These are phyloP conservation scores for Mikania micrantha DNA, from an alignment of 129 eudicot species.

Conservation along the genomic window DNA sequence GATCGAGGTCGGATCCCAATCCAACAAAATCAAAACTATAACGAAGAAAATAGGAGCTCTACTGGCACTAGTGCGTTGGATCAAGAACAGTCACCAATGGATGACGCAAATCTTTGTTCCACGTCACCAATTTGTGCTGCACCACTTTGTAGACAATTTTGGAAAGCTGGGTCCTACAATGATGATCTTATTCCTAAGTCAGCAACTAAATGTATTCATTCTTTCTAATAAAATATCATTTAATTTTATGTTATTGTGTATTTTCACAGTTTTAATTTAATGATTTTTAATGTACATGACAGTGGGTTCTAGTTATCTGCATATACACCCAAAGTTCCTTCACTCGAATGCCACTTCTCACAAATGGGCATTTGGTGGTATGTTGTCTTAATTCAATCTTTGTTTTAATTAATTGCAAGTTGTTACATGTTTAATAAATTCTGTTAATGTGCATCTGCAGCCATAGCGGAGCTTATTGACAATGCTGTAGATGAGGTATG, in stretches of 20 bases:
- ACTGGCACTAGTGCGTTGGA: constrained; percentile 36
- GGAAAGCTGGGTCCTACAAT: constrained; percentile 88
- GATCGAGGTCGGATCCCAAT: constrained; percentile 1
- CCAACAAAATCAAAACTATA: constrained; percentile 22
- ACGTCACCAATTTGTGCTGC: constrained; percentile 64
- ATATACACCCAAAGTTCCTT: constrained; percentile 58
- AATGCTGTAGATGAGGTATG: constrained; percentile 70
- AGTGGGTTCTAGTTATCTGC: constrained; percentile 45
- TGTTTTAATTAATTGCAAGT: background rate
- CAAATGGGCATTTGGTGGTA: constrained; percentile 81
- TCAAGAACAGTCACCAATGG: constrained; percentile 42
- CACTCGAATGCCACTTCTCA: constrained; percentile 79
- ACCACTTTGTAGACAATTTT: constrained; percentile 82
- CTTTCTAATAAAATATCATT: background rate
- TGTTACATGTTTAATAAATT: constrained; percentile 7
- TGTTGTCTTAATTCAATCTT: constrained; percentile 7
- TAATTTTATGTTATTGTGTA: background rate
- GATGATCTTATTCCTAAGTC: constrained; percentile 44
- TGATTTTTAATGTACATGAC: constrained; percentile 14
- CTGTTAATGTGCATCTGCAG: constrained; percentile 33
- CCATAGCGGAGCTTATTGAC: constrained; percentile 63
- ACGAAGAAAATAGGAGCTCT: constrained; percentile 44
- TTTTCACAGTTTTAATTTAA: constrained; percentile 3
- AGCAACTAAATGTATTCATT: constrained; percentile 33
- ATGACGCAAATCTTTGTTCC: constrained; percentile 49